Conservation (phyloP, 2,329 filamentous ascomycete genomes). For the Fusarium nodosum region DNA sequence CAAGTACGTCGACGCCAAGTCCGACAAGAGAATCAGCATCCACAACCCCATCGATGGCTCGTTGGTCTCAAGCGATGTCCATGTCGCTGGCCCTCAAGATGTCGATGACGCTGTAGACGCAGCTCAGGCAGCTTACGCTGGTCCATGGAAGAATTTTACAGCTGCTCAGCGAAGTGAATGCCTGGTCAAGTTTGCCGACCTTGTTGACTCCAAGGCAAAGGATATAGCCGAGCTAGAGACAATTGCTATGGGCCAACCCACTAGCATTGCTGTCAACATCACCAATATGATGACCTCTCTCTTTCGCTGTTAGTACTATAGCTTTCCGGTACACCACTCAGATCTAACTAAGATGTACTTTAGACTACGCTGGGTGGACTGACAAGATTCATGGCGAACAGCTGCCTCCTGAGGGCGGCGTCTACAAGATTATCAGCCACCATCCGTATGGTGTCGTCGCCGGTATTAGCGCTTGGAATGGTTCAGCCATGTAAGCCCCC, state of each 20-base stretch:
- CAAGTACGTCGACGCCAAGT: conserved; percentile 13
- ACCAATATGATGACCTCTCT: neutral
- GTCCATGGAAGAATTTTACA: neutral
- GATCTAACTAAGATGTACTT: neutral
- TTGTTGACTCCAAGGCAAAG: conserved; percentile 2
- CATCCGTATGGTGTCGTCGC: conserved; percentile 6
- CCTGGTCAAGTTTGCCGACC: neutral
- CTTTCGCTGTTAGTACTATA: conserved; percentile 1
- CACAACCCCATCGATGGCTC: neutral
- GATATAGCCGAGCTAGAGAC: conserved; percentile 7
- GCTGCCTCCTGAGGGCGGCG: neutral
- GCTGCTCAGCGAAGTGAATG: conserved; percentile 1
- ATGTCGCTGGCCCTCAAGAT: conserved; percentile 6
- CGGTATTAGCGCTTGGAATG: conserved; percentile 5
- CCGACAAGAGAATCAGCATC: conserved; percentile 1
- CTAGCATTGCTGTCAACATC: neutral
- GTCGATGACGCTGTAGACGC: conserved; percentile 1
- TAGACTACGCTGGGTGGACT: conserved; percentile 10
- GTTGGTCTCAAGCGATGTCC: neutral
- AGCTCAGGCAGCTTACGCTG: neutral
- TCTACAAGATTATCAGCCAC: conserved; percentile 14
- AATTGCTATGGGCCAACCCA: conserved; percentile 1
- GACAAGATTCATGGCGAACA: conserved; percentile 7
- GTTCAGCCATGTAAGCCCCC: neutral
- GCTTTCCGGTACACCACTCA: no score